A percentile compares a stretch with the other conserved stretches of the same genome.
Conservation (phyloP, 1,284 basidiomycete genomes). For the Moesziomyces sp. region DNA sequence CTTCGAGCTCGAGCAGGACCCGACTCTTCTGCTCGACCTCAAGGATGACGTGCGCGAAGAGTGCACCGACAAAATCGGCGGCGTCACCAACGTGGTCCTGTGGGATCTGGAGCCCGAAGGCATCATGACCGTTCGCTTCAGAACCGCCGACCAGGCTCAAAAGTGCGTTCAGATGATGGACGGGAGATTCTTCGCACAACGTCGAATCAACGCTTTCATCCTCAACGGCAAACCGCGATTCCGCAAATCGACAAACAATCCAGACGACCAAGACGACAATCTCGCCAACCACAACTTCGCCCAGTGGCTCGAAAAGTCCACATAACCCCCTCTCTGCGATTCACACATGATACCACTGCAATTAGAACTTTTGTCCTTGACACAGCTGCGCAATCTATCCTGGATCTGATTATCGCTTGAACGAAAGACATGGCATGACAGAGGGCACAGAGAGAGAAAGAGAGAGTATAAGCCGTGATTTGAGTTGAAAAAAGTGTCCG, state of each 20-base stretch:
- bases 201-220: conserved; percentile 82
- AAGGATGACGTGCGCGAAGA: conserved; percentile 97
- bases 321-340: neutral
- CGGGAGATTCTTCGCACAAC: conserved; percentile 88
- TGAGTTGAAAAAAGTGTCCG: neutral
- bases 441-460: neutral
- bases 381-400: neutral
- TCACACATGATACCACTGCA: neutral
- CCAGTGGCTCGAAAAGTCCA: neutral
- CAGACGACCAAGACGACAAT: conserved; percentile 26
- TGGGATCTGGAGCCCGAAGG: conserved; percentile 96
- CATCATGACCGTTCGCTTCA: conserved; percentile 95
- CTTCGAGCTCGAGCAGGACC: conserved; percentile 86
- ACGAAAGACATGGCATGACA: neutral
- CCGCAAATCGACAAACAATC: conserved; percentile 72
- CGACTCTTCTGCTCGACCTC: conserved; percentile 86
- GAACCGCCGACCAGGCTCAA: conserved; percentile 84
- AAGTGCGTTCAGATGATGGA: conserved; percentile 97
- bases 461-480: neutral
- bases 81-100: conserved; percentile 94
- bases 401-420: neutral
- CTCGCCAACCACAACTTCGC: conserved; percentile 1
- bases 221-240: conserved; percentile 85
- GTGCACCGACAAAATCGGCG: conserved; percentile 82
- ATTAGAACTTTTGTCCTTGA: neutral